Evolutionary conservation across 768 basidiomycete genomes (phyloP), one percentile per base, ranked within the genome.

Genomic region (Daedalea quercina): DNA sequence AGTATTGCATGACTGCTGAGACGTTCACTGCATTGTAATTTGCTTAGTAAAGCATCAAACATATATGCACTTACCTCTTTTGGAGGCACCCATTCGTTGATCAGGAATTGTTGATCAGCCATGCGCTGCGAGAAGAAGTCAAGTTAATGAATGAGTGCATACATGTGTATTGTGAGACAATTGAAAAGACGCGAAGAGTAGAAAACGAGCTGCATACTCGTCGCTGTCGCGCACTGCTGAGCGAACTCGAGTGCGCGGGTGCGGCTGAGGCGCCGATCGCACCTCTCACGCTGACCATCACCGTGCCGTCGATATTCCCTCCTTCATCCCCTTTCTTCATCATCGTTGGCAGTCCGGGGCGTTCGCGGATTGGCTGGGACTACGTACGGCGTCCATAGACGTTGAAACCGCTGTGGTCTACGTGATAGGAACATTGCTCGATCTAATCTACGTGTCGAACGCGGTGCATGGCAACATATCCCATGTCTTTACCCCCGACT

Each of bases 401-500:
- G 28, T 6, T 31, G 11, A 11, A 11, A 31, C 28, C 15, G 37
- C 37, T 40, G 7, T 15, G n/a, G n/a, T n/a, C 19, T 3, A 15
- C 37, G 37, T 31, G 28, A 31, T 31, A 19, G 37, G 37, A 40
- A 40, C 37, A 8, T 19, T 19, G 37, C 37, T 40, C n/a, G n/a
- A 15, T 15, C 15, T 15, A 15, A 19, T 40, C 37, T 40, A 40
- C 37, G 37, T 40, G 37, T 15, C 37, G 19, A 44, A 44, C 22
- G 20, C 44, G 48, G 54, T 60, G 50, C 48, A 76, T 76, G 74
- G 69, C 69, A 51, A 57, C 76, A 57, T 82, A 80, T 64, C 75
- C 76, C n/a, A 73, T 75, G 19, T 71, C 77, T 20, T 6, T 25
- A 11, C 67, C 37, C 37, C 37, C 37, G 3, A 40, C 80, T 45